These are phyloP conservation scores for Haberlea rhodopensis DNA, from an alignment of 257 asterid species.

Conservation along the genomic window DNA sequence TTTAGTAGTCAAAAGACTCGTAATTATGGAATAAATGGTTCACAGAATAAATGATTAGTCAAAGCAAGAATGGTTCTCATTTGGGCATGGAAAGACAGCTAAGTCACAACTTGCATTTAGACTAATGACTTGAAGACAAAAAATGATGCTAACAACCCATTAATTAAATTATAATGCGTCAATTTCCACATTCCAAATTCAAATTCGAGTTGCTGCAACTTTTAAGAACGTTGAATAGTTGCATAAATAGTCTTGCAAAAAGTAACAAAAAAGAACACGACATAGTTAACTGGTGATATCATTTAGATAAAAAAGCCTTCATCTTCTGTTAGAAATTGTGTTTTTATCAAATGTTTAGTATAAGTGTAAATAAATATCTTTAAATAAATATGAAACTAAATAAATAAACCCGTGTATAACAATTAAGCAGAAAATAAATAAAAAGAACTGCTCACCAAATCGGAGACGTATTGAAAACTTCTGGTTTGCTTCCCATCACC, in stretches of 20 bases:
- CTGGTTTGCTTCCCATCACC: conserved; percentile 98
- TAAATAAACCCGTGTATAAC: too few relatives aligned
- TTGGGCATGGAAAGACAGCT: not conserved
- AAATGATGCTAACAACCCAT: conserved; percentile 5
- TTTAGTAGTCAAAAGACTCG: not conserved
- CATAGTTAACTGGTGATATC: too few relatives aligned
- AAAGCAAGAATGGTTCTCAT: not conserved
- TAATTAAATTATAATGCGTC: not conserved
- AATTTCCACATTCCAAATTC: not conserved
- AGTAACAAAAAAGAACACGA: not conserved
- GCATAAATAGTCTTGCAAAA: too few relatives aligned
- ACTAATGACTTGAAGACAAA: conserved; percentile 12
- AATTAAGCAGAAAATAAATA: not conserved
- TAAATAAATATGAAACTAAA: too few relatives aligned
- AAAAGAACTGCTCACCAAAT: conserved; percentile 53
- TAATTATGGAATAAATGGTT: too few relatives aligned
- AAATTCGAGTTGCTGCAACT: not conserved
- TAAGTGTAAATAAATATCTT: too few relatives aligned
- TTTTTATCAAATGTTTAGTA: too few relatives aligned
- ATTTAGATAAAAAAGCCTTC: too few relatives aligned
- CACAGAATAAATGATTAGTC: too few relatives aligned
- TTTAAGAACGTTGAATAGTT: not conserved
- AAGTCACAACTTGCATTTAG: conserved; percentile 7
- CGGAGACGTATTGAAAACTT: conserved; percentile 96
- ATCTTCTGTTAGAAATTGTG: too few relatives aligned